A percentile compares a stretch with the other conserved stretches of the same genome.
Evolutionary conservation across 371 early-diverging fungal species (phyloP).

Genomic region (Mortierella sp.): DNA sequence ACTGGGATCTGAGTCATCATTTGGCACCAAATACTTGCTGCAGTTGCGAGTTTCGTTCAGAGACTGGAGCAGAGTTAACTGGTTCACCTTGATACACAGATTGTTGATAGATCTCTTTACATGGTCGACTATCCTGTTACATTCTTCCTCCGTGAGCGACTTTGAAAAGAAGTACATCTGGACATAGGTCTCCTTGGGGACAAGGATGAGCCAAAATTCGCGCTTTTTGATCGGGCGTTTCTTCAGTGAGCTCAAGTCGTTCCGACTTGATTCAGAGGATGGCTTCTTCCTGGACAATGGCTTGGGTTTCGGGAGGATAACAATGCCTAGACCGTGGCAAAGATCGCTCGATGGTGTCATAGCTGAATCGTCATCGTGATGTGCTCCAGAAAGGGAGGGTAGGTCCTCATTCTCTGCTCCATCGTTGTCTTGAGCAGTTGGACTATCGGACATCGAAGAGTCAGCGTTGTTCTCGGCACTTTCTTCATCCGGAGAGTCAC

Average conservation of each 20-base stretch:
- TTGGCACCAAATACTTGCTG: slow-evolving; percentile 76
- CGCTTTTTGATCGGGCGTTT: slow-evolving; percentile 14
- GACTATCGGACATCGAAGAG: slow-evolving; percentile 10
- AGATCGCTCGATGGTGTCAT: slow-evolving; percentile 35
- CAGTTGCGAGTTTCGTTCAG: slow-evolving; percentile 75
- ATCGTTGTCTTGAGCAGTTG: background rate
- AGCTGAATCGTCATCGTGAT: slow-evolving; percentile 5
- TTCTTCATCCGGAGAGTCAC: slow-evolving; percentile 38
- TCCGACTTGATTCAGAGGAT: background rate
- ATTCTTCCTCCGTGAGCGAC: slow-evolving; percentile 62
- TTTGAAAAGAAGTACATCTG: slow-evolving; percentile 81
- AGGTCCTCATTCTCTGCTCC: slow-evolving; percentile 21
- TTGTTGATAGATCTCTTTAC: slow-evolving; percentile 68
- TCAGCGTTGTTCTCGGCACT: slow-evolving; percentile 14
- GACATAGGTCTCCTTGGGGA: slow-evolving; percentile 63
- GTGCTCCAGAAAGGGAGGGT: slow-evolving; percentile 11
- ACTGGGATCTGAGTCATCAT: slow-evolving; percentile 55
- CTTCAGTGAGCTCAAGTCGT: slow-evolving; percentile 1
- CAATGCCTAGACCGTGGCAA: slow-evolving; percentile 51
- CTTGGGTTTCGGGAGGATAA: slow-evolving; percentile 26
- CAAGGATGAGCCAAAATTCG: slow-evolving; percentile 75
- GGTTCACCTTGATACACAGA: slow-evolving; percentile 75
- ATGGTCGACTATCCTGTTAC: slow-evolving; percentile 65
- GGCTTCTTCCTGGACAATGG: background rate
- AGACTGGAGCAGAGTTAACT: slow-evolving; percentile 68